phyloP scores from a whole-genome alignment of 2,329 filamentous ascomycete species.

The Alternaria angustiovoidea region DNA sequence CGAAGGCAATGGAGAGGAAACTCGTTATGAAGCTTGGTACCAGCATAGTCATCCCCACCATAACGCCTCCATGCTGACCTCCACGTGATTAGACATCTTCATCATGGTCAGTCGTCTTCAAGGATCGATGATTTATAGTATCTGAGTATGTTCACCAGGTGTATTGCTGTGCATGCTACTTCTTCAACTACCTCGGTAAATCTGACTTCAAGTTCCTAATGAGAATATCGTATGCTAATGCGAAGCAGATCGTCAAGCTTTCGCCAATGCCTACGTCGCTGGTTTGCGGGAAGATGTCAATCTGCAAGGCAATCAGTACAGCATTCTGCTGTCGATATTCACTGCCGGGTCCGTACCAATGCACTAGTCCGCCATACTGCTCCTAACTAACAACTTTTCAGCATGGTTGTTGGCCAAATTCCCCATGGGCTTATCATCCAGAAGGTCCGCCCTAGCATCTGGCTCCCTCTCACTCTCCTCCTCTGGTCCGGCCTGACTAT shows the following conservation, averaged over 20 bases:
- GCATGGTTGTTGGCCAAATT: slow-evolving; percentile 33
- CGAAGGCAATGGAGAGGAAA: slow-evolving; percentile 8
- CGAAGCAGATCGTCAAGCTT: slow-evolving; percentile 27
- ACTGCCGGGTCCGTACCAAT: slow-evolving; percentile 26
- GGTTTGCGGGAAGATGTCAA: slow-evolving; percentile 34
- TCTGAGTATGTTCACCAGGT: slow-evolving; percentile 14
- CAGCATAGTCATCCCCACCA: background rate
- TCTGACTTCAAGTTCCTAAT: background rate
- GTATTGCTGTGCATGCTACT: slow-evolving; percentile 36
- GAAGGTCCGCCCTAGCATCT: slow-evolving; percentile 32
- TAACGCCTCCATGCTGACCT: background rate
- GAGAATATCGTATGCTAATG: background rate
- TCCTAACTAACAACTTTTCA: background rate
- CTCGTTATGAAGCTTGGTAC: slow-evolving; percentile 15
- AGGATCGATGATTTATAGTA: background rate
- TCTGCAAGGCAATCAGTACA: slow-evolving; percentile 36
- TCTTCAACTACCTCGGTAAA: slow-evolving; percentile 40
- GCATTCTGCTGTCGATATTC: slow-evolving; percentile 33
- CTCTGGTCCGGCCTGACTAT: slow-evolving; percentile 38
- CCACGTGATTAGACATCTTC: slow-evolving; percentile 1
- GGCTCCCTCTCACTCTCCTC: slow-evolving; percentile 33
- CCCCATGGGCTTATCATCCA: slow-evolving; percentile 35
- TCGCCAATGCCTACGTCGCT: slow-evolving; percentile 37
- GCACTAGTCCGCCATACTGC: background rate
- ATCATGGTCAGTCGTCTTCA: slow-evolving; percentile 5